Base-by-base conservation (phyloP, 2,329 filamentous ascomycete genomes). In the Hypoxylon sp. region DNA sequence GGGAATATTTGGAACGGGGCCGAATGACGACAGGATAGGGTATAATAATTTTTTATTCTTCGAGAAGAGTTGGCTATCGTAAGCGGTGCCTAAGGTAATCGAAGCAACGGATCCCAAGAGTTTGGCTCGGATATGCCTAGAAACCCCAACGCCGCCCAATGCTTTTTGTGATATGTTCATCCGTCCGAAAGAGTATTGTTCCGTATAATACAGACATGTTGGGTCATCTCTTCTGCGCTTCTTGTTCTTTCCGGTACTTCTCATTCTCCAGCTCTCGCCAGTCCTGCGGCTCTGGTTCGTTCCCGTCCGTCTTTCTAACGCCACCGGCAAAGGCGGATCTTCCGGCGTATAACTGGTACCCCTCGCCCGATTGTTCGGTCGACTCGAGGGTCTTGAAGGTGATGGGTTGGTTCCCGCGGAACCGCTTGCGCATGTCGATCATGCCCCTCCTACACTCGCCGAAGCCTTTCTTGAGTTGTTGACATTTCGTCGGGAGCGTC, bases 381-480 rank as follows among this genome's bases (percentile, higher is more conserved):
- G 91, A 85, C 77, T 89, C 86, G 74, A 89, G 82, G 65, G 85
- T 82, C 76, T 83, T 85, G 72, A 91, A 88, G 24, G 89, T 86
- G 72, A 97, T 90, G 59, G 96, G 94, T 79, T 93, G 89, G 83
- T 98, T 98, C 65, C 96, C 96, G 62, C 96, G 89, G 82, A 99
- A 98, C 35, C 96, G 92, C 84, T 98, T 98, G 80, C 96, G 93
- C 96, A 99, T 99, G 80, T 99, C 96, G 74, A 98, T 92, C 89
- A 97, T 89, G 72, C 96, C 96, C 72, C 95, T 92, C 78, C 97
- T 97, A 87, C 96, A 99, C 79, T 98, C 93, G 79, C 93, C 92
- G 76, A 97, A 96, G 50, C 94, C 93, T 80, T 93, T 94, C 80
- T 95, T 93, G 67, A 99, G 87, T 81, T 98, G 95, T 79, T 95